phyloP scores from a whole-genome alignment of 768 basidiomycete species.

The Trametes cubensis region DNA sequence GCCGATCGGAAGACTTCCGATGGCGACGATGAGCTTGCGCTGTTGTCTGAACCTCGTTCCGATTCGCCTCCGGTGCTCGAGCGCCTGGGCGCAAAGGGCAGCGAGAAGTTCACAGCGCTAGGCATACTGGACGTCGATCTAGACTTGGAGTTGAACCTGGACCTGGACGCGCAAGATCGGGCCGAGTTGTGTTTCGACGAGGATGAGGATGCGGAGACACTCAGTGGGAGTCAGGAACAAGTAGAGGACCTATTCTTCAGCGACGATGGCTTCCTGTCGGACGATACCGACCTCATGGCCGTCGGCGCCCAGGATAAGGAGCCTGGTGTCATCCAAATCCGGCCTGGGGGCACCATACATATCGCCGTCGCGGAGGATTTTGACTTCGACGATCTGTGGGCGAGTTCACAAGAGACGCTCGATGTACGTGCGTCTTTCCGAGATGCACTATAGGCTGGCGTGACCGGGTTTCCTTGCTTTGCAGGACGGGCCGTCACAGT shows the following conservation, averaged over 20 bases:
- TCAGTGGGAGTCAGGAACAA: constrained; percentile 7
- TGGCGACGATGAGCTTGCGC: constrained; percentile 3
- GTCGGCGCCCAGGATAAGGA: background rate
- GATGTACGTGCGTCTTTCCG: constrained; percentile 9
- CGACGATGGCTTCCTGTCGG: background rate
- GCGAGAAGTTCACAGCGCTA: background rate
- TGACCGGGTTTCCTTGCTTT: background rate
- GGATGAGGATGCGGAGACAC: constrained; percentile 5
- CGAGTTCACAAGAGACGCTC: constrained; percentile 19
- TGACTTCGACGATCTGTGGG: constrained; percentile 18
- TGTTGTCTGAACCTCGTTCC: constrained; percentile 7
- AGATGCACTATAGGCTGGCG: background rate
- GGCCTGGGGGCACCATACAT: too few species aligned
- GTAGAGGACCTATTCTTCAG: background rate
- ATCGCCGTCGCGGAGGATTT: constrained; percentile 1
- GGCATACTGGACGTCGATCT: constrained; percentile 1
- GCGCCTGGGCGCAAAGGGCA: background rate
- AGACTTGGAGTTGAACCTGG: constrained; percentile 1
- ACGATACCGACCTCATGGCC: background rate
- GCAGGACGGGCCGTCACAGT: constrained; percentile 11
- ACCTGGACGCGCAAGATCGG: constrained; percentile 2
- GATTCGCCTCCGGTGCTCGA: background rate
- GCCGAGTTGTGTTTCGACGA: constrained; percentile 13
- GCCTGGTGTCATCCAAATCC: too few species aligned
- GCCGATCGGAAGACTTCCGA: background rate